Percentiles rank a stretch among this genome's conserved stretches.
phyloP scores from a whole-genome alignment of 352 stramenopile genomes.

The Pythium utonaiense region DNA sequence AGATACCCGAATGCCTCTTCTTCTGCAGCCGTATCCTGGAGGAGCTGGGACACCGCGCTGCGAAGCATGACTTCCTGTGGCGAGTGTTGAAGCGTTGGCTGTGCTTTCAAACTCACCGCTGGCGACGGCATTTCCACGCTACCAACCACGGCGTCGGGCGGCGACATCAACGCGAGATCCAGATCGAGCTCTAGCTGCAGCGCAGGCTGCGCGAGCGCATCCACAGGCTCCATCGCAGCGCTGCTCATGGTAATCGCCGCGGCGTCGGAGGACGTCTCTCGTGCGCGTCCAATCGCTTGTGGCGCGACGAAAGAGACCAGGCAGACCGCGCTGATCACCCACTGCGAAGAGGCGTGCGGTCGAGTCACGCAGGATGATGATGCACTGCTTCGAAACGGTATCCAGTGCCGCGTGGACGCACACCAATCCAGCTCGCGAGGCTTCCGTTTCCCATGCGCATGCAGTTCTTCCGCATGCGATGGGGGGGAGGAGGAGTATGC shows the following conservation, averaged over 20 bases:
- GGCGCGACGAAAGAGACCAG: neutral
- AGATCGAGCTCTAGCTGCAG: neutral
- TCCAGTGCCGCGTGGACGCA: neutral
- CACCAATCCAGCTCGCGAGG: neutral
- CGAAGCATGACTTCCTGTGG: slow-evolving; percentile 38
- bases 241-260: neutral
- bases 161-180: neutral
- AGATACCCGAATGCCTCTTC: slow-evolving; percentile 44
- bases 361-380: neutral
- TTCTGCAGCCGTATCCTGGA: slow-evolving; percentile 49
- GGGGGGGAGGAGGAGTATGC: neutral
- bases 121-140: neutral
- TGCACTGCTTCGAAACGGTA: neutral
- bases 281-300: neutral
- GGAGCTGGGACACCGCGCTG: slow-evolving; percentile 39
- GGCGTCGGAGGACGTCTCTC: neutral
- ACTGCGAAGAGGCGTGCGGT: neutral
- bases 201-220: neutral
- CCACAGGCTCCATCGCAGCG: neutral
- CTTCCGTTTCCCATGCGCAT: slow-evolving; percentile 24
- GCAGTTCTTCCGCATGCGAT: neutral
- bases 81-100: neutral
- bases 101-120: neutral
- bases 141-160: neutral
- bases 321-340: neutral